Percentiles rank a stretch among this genome's conserved stretches.
Evolutionary conservation across 1,284 basidiomycete genomes (phyloP).

Genomic region (Austroboletus novae-zelandiae): DNA sequence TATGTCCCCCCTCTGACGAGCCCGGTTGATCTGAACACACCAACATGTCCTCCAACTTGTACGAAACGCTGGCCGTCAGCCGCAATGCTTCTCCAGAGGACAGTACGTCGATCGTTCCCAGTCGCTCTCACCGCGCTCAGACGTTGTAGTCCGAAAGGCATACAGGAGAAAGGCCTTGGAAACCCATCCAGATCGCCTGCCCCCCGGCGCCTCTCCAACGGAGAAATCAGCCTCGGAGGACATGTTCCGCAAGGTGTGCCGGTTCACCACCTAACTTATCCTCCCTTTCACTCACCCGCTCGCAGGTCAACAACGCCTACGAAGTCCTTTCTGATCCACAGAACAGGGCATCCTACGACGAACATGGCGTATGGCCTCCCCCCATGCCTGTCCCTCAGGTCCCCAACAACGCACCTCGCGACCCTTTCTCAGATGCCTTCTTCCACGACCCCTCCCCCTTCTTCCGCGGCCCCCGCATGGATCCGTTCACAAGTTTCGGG

Average conservation of each 20-base stretch:
- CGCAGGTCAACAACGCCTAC: constrained; percentile 50
- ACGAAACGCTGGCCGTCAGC: constrained; percentile 44
- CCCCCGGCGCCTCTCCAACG: constrained; percentile 34
- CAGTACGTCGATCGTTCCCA: constrained; percentile 27
- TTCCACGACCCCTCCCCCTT: constrained; percentile 37
- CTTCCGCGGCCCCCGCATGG: constrained; percentile 25
- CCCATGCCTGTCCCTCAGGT: constrained; percentile 39
- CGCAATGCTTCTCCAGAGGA: constrained; percentile 43
- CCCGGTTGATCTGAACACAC: too few relatives aligned
- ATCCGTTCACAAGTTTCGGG: constrained; percentile 23
- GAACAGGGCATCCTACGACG: constrained; percentile 63
- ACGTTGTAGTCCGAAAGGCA: constrained; percentile 43
- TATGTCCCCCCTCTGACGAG: background rate
- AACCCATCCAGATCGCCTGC: constrained; percentile 50
- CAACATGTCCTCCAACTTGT: constrained; percentile 64
- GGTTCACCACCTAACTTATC: background rate
- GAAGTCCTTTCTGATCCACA: constrained; percentile 45
- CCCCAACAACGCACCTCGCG: constrained; percentile 30
- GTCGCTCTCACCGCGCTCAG: constrained; percentile 2
- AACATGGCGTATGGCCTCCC: constrained; percentile 69
- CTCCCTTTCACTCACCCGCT: background rate
- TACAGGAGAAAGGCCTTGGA: constrained; percentile 45
- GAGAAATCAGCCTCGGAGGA: constrained; percentile 45
- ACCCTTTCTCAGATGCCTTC: constrained; percentile 36
- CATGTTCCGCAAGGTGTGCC: constrained; percentile 42